Evolutionary conservation across 805 yeast genomes (phyloP).

Genomic region (Candida orba): DNA sequence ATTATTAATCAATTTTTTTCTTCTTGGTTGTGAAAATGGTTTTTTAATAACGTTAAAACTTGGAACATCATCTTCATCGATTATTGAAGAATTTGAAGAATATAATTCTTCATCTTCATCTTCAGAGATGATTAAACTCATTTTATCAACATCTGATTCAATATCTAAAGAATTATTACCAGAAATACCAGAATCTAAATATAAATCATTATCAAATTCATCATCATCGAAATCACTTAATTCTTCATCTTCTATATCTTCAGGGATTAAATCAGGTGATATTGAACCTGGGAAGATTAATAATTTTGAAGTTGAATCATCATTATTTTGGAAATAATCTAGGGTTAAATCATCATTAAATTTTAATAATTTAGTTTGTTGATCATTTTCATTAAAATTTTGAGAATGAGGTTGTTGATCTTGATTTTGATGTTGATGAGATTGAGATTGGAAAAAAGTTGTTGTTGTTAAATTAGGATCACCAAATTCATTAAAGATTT

Average conservation of each 20-base stretch:
- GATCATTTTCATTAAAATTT: neutral
- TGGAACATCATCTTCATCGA: conserved; percentile 20
- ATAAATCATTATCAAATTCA: conserved; percentile 6
- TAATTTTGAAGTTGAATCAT: conserved; percentile 14
- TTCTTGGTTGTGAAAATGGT: neutral
- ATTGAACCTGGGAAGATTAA: conserved; percentile 15
- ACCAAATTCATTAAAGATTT: conserved; percentile 20
- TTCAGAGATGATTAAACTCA: conserved; percentile 28
- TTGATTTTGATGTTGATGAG: conserved; percentile 5
- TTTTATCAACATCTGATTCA: conserved; percentile 37
- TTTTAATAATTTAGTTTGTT: conserved; percentile 16
- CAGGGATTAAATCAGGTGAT: conserved; percentile 18
- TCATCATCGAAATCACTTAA: conserved; percentile 16
- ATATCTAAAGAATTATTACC: conserved; percentile 18
- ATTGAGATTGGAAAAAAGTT: neutral
- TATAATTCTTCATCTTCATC: conserved; percentile 6
- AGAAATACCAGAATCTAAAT: conserved; percentile 11
- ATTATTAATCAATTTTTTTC: neutral
- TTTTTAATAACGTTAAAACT: conserved; percentile 4
- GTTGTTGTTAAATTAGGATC: conserved; percentile 23
- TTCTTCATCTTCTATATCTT: conserved; percentile 22
- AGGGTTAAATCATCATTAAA: conserved; percentile 23
- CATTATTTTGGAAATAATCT: conserved; percentile 20
- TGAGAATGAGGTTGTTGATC: neutral
- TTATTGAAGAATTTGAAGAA: conserved; percentile 26